Evolutionary conservation across 2,329 filamentous ascomycete genomes (phyloP), one percentile per base, ranked within the genome.

Genomic region (Calonectria ilicicola): DNA sequence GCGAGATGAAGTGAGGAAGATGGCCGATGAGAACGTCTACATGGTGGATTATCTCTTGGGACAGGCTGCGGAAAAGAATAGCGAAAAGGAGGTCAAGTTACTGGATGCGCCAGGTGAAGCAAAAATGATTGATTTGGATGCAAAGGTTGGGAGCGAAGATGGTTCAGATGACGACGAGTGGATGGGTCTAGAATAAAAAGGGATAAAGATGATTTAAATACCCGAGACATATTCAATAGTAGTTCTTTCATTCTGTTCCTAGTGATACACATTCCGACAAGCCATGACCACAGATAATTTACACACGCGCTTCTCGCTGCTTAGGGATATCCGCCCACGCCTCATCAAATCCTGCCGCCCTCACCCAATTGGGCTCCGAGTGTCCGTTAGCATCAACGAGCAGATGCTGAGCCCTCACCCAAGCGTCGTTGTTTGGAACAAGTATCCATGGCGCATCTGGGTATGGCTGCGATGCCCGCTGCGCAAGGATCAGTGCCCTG

Each of bases 11-110:
- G 90, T 98, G 74, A 91, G 95, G 82, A 91, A 92, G 76, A 85
- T 98, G 75, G 94, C 94, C 0, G 95, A 98, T 78, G 94, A 96
- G 82, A 98, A 98, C 80, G 89, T 93, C 65, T 97, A 98, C 85
- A 93, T 94, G 83, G 92, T 98, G 67, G 95, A 98, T 80, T 98
- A 97, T 81, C 86, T 98, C 38, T 83, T 91, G 9, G 87, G 87
- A 1, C 89, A 91, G 81, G 87, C 87, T 8, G 77, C 77, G 77
- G 76, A 78, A 19, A 81, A 80, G 60, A 68, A 78, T 38, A 76
- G 70, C 32, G 77, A 79, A 29, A 81, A 74, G 21, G 75, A 74
- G 58, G 73, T 69, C n/a, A 79, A 75, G 70, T 51, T 71, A 42
- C 51, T 77, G 51, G 74, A 72, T 69, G 74, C 72, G n/a, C 38